Evolutionary conservation across 257 asterid species (phyloP), one percentile per base, ranked within the genome.

Genomic region (Coffea eugenioides): DNA sequence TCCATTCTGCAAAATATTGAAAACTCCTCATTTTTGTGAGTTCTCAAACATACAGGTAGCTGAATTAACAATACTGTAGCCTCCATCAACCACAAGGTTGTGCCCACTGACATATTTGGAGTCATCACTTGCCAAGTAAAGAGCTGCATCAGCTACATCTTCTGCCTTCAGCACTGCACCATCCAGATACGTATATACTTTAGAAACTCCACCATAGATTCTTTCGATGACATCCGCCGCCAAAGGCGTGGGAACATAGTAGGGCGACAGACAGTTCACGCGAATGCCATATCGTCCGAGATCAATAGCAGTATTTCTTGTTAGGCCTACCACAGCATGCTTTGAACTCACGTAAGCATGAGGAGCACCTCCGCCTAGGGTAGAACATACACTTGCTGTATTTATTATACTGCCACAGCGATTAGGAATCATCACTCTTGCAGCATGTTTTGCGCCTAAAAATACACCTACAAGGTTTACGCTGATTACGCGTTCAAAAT

Each of bases 231-330:
- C 14, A 1, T 65, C 61, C 75, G 21, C 51, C 2, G 69, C 27
- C 68, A 80, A 1, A 2, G 88, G 85, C 15, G 90, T 84, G 0
- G 74, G 43, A 11, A 81, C 43, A 0, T 74, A 1, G 49, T 78
- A 67, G 0, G 88, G 86, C 5, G 91, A 88, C 18, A 84, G 56
- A 46, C 90, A 86, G 67, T 88, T 88, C 1, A 81, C 87, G 0
- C 88, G 87, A 15, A 88, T 78, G 1, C 87, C 86, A 34, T 86
- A 76, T 3, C 64, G 41, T 3, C 87, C 87, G 2, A 88, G 87
- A 77, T 86, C 91, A 20, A 82, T 76, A 0, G 87, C 91, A 0
- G 74, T 56, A 54, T 77, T 82, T 48, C 36, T 88, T 12, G 79
- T 77, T 0, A 86, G 84, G 74, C 91, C 91, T 27, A 79, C 69